Percentiles rank a stretch among this genome's conserved stretches.
Conservation (phyloP, 345 rosid genomes). For the Carallia pectinifolia region DNA sequence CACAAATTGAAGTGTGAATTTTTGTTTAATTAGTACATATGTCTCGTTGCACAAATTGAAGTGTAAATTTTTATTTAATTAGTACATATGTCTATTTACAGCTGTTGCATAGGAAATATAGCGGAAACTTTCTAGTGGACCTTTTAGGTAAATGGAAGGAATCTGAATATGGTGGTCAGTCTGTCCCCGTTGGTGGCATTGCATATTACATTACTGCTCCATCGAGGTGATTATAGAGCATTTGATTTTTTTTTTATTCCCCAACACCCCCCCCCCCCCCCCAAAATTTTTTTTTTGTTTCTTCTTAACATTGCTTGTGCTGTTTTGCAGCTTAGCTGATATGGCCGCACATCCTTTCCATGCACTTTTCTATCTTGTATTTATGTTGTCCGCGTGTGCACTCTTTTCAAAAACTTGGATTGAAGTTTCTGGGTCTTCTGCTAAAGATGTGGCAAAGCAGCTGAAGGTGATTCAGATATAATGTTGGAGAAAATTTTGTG, state of each 20-base stretch:
- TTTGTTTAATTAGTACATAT: background rate
- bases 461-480: conserved; percentile 50
- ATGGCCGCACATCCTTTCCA: conserved; percentile 96
- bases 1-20: conserved; percentile 1
- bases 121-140: conserved; percentile 76
- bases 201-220: conserved; percentile 87
- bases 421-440: conserved; percentile 88
- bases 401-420: conserved; percentile 91
- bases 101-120: conserved; percentile 78
- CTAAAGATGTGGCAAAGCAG: conserved; percentile 83
- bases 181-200: conserved; percentile 71
- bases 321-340: conserved; percentile 70
- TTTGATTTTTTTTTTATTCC: background rate
- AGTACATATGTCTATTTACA: conserved; percentile 22
- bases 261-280: too few species aligned
- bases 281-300: background rate
- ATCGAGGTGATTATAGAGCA: conserved; percentile 47
- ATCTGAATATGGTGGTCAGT: conserved; percentile 81
- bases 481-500: background rate
- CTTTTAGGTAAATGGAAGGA: conserved; percentile 87
- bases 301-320: background rate
- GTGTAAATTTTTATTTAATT: background rate
- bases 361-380: conserved; percentile 73
- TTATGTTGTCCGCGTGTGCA: conserved; percentile 83
- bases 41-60: background rate